These are phyloP conservation scores for Rauvolfia tetraphylla DNA, from an alignment of 257 asterid species.

Conservation along the genomic window DNA sequence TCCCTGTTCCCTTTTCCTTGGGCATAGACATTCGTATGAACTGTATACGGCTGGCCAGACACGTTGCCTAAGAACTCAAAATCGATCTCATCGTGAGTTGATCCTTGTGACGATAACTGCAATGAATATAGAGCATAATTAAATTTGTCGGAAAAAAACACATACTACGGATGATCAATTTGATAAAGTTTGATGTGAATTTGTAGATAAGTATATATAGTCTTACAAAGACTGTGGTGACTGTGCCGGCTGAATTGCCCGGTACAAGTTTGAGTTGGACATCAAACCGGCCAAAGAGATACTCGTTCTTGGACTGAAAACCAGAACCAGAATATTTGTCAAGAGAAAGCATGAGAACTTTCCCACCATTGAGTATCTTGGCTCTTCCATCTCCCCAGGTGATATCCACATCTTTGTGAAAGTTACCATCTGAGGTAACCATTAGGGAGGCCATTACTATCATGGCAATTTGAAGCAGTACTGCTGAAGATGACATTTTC, in stretches of 20 bases:
- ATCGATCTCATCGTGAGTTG: slow-evolving; percentile 55
- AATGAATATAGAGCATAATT: too few species aligned
- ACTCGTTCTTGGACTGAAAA: slow-evolving; percentile 45
- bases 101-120: slow-evolving; percentile 47
- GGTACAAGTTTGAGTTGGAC: slow-evolving; percentile 62
- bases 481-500: background rate
- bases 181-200: too few species aligned
- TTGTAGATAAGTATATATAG: too few species aligned
- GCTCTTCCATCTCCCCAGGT: slow-evolving; percentile 53
- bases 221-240: slow-evolving; percentile 61
- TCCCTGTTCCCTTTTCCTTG: slow-evolving; percentile 50
- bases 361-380: slow-evolving; percentile 38
- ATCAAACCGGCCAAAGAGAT: slow-evolving; percentile 47
- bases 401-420: slow-evolving; percentile 33
- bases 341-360: slow-evolving; percentile 37
- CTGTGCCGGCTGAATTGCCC: slow-evolving; percentile 70
- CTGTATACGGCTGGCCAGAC: slow-evolving; percentile 49
- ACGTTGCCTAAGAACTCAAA: slow-evolving; percentile 61
- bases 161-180: too few species aligned
- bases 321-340: slow-evolving; percentile 66
- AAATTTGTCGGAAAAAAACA: too few species aligned
- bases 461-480: background rate
- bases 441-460: slow-evolving; percentile 30
- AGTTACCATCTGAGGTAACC: slow-evolving; percentile 47
- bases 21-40: slow-evolving; percentile 50